These are phyloP conservation scores for Hydrangea macrophylla DNA, from an alignment of 148 eudicot species.

Conservation along the genomic window DNA sequence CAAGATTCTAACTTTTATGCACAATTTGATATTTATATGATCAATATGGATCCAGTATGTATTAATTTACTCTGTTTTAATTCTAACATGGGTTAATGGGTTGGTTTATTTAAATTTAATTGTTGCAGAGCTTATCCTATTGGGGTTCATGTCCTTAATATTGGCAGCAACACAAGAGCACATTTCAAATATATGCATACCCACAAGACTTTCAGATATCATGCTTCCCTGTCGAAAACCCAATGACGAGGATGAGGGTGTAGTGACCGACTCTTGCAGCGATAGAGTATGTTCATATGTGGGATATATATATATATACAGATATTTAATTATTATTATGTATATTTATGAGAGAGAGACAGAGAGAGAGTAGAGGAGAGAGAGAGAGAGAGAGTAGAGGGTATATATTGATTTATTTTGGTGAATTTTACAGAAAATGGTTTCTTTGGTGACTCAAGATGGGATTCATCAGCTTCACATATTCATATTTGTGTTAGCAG, in stretches of 20 bases:
- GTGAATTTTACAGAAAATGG: slow-evolving; percentile 28
- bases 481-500: slow-evolving; percentile 39
- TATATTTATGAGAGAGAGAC: background rate
- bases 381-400: too few species aligned
- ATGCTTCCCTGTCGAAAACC: slow-evolving; percentile 37
- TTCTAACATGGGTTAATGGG: background rate
- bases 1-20: too few species aligned
- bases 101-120: background rate
- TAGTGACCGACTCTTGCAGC: background rate
- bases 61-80: background rate
- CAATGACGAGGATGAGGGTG: background rate
- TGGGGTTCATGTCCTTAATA: slow-evolving; percentile 40
- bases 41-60: too few species aligned
- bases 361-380: too few species aligned
- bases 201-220: slow-evolving; percentile 24
- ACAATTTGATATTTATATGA: background rate
- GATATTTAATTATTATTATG: background rate
- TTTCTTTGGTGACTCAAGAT: slow-evolving; percentile 24
- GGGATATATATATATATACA: background rate
- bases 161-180: slow-evolving; percentile 25
- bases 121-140: slow-evolving; percentile 31
- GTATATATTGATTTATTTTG: background rate
- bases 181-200: slow-evolving; percentile 33
- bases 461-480: slow-evolving; percentile 36
- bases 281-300: background rate